phyloP scores from a whole-genome alignment of 2,329 filamentous ascomycete species.

The Clonostachys sp. region DNA sequence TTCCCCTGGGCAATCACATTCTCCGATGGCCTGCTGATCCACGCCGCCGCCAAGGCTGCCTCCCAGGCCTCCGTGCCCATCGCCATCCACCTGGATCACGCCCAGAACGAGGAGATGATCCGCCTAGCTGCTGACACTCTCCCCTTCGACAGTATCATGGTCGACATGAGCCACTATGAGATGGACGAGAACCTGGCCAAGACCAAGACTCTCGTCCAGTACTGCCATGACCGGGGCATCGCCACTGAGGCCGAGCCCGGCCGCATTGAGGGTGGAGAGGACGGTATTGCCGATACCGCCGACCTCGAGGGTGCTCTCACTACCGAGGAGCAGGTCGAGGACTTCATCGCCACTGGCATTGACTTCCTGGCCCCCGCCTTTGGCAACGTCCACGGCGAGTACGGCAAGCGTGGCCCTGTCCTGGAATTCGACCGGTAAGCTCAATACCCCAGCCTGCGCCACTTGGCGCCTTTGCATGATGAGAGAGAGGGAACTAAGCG shows the following conservation, averaged over 20 bases:
- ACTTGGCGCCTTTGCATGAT: neutral
- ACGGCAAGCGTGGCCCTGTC: conserved; percentile 59
- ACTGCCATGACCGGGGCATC: conserved; percentile 59
- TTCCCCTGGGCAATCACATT: conserved; percentile 69
- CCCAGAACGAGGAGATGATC: conserved; percentile 56
- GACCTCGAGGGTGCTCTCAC: conserved; percentile 49
- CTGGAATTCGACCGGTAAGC: conserved; percentile 44
- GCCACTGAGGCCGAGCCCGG: conserved; percentile 67
- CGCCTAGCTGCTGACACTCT: conserved; percentile 47
- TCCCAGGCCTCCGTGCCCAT: conserved; percentile 52
- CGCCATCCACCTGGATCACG: conserved; percentile 63
- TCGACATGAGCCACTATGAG: conserved; percentile 72
- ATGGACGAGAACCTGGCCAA: conserved; percentile 63
- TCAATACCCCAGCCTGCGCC: too few relatives aligned
- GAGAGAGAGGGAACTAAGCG: conserved; percentile 3
- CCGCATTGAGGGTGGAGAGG: conserved; percentile 61
- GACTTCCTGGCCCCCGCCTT: conserved; percentile 74
- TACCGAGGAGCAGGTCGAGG: conserved; percentile 62
- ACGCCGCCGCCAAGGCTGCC: conserved; percentile 50
- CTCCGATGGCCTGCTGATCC: conserved; percentile 47
- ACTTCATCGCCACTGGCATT: conserved; percentile 68
- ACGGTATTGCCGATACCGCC: conserved; percentile 61
- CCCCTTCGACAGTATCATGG: conserved; percentile 69
- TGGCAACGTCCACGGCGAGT: conserved; percentile 72
- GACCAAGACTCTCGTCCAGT: conserved; percentile 56